Conservation (phyloP, 2,329 filamentous ascomycete genomes). For the Trichophyton equinum region DNA sequence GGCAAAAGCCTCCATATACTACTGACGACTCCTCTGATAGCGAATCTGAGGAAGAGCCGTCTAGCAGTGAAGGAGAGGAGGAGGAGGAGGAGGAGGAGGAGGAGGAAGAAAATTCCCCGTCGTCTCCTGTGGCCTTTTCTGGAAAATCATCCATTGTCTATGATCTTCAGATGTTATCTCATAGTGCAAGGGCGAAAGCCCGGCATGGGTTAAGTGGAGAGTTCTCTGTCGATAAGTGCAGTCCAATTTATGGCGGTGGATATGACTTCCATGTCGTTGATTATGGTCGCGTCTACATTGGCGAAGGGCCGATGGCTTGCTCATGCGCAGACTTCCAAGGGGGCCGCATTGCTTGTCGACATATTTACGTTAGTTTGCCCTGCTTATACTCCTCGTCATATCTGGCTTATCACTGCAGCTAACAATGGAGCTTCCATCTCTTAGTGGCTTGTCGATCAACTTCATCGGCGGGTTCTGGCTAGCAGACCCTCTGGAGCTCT, state of each 20-base stretch:
- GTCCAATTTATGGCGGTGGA: slow-evolving; percentile 17
- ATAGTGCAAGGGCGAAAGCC: slow-evolving; percentile 6
- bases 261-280: slow-evolving; percentile 30
- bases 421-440: background rate
- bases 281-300: slow-evolving; percentile 24
- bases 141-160: slow-evolving; percentile 12
- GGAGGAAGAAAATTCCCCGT: slow-evolving; percentile 2
- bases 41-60: slow-evolving; percentile 18
- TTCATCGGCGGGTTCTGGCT: slow-evolving; percentile 26
- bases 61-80: slow-evolving; percentile 10
- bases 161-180: slow-evolving; percentile 9
- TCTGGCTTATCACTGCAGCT: slow-evolving; percentile 10
- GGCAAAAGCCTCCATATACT: slow-evolving; percentile 13
- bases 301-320: slow-evolving; percentile 22
- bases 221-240: slow-evolving; percentile 19
- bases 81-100: background rate
- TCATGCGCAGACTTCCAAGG: slow-evolving; percentile 25
- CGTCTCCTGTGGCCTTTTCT: slow-evolving; percentile 3
- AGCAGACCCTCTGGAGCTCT: slow-evolving; percentile 19
- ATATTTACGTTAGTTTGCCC: slow-evolving; percentile 28
- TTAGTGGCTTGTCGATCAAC: slow-evolving; percentile 33
- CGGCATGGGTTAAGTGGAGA: slow-evolving; percentile 12
- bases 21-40: slow-evolving; percentile 10
- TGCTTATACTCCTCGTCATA: background rate
- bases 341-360: slow-evolving; percentile 26